A percentile compares a stretch with the other conserved stretches of the same genome.
Evolutionary conservation across 2,329 filamentous ascomycete genomes (phyloP).

Genomic region (Xylaria sp.): DNA sequence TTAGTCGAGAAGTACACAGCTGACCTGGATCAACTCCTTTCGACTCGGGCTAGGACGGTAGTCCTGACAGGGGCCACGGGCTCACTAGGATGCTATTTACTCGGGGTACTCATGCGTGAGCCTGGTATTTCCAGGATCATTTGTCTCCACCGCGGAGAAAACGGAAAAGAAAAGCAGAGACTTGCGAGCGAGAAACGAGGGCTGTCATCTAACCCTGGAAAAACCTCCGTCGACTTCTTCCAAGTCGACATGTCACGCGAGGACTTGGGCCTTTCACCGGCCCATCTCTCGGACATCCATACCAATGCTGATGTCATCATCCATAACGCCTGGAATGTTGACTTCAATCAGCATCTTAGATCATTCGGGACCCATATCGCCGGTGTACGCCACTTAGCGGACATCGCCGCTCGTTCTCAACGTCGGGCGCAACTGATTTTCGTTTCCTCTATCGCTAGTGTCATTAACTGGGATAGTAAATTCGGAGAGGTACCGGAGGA

Average conservation of each 20-base stretch:
- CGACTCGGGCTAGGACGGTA: conserved; percentile 29
- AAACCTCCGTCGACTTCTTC: conserved; percentile 26
- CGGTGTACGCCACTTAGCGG: conserved; percentile 35
- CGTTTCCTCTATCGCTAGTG: conserved; percentile 41
- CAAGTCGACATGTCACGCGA: conserved; percentile 28
- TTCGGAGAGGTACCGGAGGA: conserved; percentile 27
- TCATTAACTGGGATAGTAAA: conserved; percentile 30
- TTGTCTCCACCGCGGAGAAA: conserved; percentile 39
- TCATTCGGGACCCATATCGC: conserved; percentile 40
- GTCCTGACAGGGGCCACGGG: conserved; percentile 52
- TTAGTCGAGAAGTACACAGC: conserved; percentile 29
- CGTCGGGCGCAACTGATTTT: conserved; percentile 33
- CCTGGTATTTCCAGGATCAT: conserved; percentile 45
- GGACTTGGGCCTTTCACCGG: conserved; percentile 20
- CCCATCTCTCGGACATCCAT: conserved; percentile 5
- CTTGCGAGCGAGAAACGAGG: conserved; percentile 21
- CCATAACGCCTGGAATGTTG: conserved; percentile 46
- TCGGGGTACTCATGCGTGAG: conserved; percentile 46
- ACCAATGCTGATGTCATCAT: conserved; percentile 24
- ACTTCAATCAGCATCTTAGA: conserved; percentile 42
- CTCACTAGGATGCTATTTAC: conserved; percentile 50
- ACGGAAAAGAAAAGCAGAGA: conserved; percentile 20
- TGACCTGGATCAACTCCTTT: not conserved
- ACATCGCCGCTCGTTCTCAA: conserved; percentile 29
- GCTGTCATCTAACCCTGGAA: conserved; percentile 7